phyloP scores from a whole-genome alignment of 2,329 filamentous ascomycete genomes.

The Xylaria sp. region DNA sequence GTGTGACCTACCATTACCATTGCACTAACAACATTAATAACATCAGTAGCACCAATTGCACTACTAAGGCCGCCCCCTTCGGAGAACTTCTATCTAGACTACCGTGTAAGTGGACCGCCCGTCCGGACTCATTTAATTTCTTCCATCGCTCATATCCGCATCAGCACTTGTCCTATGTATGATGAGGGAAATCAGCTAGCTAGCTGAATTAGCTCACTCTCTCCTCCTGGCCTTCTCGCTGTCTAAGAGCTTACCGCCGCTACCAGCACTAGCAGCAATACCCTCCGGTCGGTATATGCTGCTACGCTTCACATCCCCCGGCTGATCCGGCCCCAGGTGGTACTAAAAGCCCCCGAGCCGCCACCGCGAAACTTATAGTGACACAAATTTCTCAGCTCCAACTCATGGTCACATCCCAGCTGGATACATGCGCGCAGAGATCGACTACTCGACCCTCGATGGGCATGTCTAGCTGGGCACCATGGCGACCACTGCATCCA shows the following conservation, averaged over 20 bases:
- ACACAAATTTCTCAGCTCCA: slow-evolving; percentile 22
- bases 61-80: no score
- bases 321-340: slow-evolving; percentile 14
- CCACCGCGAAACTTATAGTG: background rate
- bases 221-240: background rate
- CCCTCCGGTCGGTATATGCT: background rate
- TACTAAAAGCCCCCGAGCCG: background rate
- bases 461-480: slow-evolving; percentile 25
- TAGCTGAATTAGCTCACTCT: background rate
- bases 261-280: background rate
- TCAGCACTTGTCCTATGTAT: no score
- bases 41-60: no score
- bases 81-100: no score
- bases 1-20: no score
- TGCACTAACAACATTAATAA: no score
- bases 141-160: background rate
- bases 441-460: slow-evolving; percentile 15
- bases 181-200: background rate
- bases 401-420: slow-evolving; percentile 9
- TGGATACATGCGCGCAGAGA: background rate
- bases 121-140: background rate
- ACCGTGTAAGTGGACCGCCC: slow-evolving; percentile 11
- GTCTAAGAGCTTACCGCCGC: background rate
- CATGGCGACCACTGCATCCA: slow-evolving; percentile 27
- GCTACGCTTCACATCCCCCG: background rate